Evolutionary conservation across 2,329 filamentous ascomycete genomes (phyloP).

Genomic region (Ilyonectria destructans): DNA sequence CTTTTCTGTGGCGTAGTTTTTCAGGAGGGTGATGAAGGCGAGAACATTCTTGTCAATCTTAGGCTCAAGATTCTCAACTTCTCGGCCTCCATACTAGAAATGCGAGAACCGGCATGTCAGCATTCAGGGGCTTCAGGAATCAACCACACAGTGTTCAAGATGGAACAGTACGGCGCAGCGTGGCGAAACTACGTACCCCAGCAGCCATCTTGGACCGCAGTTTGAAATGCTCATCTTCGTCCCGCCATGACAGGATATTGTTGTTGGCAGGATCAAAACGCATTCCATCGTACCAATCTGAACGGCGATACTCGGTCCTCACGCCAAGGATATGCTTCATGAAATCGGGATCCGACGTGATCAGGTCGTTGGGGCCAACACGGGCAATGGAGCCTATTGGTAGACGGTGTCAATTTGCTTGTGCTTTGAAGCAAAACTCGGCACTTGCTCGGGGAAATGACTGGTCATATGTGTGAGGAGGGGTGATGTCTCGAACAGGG

Average conservation of each 20-base stretch:
- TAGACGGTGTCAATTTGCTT: conserved; percentile 7
- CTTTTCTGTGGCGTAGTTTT: conserved; percentile 28
- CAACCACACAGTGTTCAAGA: neutral
- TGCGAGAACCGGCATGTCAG: conserved; percentile 1
- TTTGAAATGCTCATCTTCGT: conserved; percentile 62
- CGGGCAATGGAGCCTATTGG: conserved; percentile 56
- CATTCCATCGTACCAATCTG: conserved; percentile 64
- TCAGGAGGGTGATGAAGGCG: conserved; percentile 59
- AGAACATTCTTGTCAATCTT: conserved; percentile 65
- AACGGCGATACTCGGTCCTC: conserved; percentile 54
- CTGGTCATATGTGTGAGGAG: neutral
- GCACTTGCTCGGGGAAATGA: neutral
- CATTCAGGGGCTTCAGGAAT: neutral
- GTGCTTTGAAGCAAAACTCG: neutral
- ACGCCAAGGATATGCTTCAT: conserved; percentile 55
- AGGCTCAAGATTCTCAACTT: conserved; percentile 64
- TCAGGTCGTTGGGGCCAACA: conserved; percentile 59
- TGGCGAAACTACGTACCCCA: conserved; percentile 56
- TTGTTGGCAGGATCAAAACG: conserved; percentile 68
- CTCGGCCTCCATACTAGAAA: conserved; percentile 64
- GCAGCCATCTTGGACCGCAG: conserved; percentile 66
- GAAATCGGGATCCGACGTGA: conserved; percentile 58
- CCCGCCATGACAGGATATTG: conserved; percentile 66
- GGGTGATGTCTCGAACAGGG: no score
- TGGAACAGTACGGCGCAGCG: neutral